phyloP scores from a whole-genome alignment of 2,329 filamentous ascomycete species.

The Alternaria postmessia region DNA sequence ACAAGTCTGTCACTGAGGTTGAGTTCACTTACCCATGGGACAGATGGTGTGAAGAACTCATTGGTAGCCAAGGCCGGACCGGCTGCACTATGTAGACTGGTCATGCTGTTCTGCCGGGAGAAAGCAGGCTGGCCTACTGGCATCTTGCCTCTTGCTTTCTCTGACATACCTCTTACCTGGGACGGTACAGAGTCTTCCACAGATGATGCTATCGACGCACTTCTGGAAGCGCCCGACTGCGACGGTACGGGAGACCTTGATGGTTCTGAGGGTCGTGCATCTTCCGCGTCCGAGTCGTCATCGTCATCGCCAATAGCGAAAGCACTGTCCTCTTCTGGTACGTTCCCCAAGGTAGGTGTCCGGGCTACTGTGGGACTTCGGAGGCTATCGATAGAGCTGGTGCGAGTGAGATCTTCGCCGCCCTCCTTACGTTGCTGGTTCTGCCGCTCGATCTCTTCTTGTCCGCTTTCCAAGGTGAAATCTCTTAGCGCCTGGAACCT shows the following conservation, averaged over 20 bases:
- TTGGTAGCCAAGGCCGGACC: slow-evolving; percentile 64
- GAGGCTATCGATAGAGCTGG: slow-evolving; percentile 73
- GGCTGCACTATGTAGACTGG: slow-evolving; percentile 75
- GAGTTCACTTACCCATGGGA: slow-evolving; percentile 68
- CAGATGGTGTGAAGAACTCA: slow-evolving; percentile 77
- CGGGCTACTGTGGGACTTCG: slow-evolving; percentile 69
- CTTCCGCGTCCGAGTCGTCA: slow-evolving; percentile 69
- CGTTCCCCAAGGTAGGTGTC: slow-evolving; percentile 67
- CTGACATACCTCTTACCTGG: slow-evolving; percentile 91
- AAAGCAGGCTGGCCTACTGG: slow-evolving; percentile 83
- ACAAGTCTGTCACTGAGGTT: background rate
- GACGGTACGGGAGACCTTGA: slow-evolving; percentile 43
- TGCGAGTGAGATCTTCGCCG: slow-evolving; percentile 49
- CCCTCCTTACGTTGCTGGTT: slow-evolving; percentile 73
- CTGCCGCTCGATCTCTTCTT: slow-evolving; percentile 86
- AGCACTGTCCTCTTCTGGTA: slow-evolving; percentile 78
- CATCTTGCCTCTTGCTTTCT: slow-evolving; percentile 96
- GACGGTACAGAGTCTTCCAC: slow-evolving; percentile 81
- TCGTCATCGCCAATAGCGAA: slow-evolving; percentile 97
- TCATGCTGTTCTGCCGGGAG: slow-evolving; percentile 88
- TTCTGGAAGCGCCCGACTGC: slow-evolving; percentile 58
- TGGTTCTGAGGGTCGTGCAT: slow-evolving; percentile 54
- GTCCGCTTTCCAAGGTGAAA: slow-evolving; percentile 90
- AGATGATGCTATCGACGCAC: slow-evolving; percentile 68
- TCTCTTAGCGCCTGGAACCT: slow-evolving; percentile 83